Evolutionary conservation across 768 basidiomycete genomes (phyloP), one percentile per base, ranked within the genome.

Genomic region (Suillus discolor): DNA sequence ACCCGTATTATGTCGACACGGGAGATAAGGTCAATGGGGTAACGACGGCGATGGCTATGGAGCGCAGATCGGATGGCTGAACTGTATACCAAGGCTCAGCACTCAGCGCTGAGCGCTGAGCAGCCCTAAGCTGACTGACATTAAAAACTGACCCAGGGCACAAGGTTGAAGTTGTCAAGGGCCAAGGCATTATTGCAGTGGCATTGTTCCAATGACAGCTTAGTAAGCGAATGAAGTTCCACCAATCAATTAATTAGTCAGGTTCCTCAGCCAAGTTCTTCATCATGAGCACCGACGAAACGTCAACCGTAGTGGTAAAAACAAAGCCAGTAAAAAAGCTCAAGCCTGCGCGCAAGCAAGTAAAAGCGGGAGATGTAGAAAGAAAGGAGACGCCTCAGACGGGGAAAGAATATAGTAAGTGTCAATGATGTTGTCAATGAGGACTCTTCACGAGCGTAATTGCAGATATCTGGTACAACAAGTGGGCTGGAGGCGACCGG

Each of bases 401-500:
- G 0, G 96, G 96, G 59, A 97, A 97, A 77, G 96, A 97, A 75
- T 97, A 97, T 80, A 98, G 96, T 96, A 71, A 71, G 91, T 87
- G 62, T 25, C 42, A 64, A 36, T 11, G 38, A 31, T 36, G 44
- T 62, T 55, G 54, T n/a, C 39, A 18, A 11, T 15, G 9, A 25
- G 9, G 61, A 55, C 9, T 44, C 67, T 73, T 41, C 70, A 55
- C 28, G 20, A 6, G 38, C 60, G 70, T 62, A 41, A 68, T 69
- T 69, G 51, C 66, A 92, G 93, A 99, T 78, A 92, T 97, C 61
- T 99, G 97, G 97, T 99, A 97, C 76, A 96, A 98, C 79, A 97
- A 97, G 80, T 99, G 97, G 97, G 97, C 97, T n/a, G 97, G 97
- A 62, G 97, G 97, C 64, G 97, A 99, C 76, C 87, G 94, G 38